These are phyloP conservation scores for Xylariales sp. DNA, from an alignment of 2,329 filamentous ascomycete genomes.

Conservation along the genomic window DNA sequence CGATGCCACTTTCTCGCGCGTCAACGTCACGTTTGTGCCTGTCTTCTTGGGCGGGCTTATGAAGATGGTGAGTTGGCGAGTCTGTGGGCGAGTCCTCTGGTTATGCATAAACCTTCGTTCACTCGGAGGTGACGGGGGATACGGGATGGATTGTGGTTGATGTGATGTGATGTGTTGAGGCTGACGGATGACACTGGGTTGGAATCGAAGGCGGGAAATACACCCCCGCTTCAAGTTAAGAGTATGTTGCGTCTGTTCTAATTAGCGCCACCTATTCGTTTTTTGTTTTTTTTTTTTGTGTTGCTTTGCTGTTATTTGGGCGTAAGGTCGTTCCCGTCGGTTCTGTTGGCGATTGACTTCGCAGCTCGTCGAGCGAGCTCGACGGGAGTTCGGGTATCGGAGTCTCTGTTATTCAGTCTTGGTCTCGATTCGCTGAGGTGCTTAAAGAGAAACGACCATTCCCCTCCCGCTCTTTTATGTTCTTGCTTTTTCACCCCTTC, in stretches of 20 bases:
- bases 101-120: no score
- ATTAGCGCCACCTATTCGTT: not conserved
- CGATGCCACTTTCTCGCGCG: conserved; percentile 46
- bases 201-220: conserved; percentile 49
- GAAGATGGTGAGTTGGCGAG: conserved; percentile 47
- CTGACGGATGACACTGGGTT: no score
- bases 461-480: not conserved
- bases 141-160: no score
- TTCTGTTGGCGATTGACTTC: not conserved
- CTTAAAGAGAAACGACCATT: not conserved
- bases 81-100: no score
- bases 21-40: conserved; percentile 52
- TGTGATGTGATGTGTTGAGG: no score
- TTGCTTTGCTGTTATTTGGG: not conserved
- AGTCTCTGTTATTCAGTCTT: not conserved
- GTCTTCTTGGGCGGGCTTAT: conserved; percentile 55
- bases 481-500: not conserved
- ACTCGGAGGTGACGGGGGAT: no score
- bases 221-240: conserved; percentile 52
- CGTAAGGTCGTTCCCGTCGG: not conserved
- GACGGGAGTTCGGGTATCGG: not conserved
- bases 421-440: not conserved
- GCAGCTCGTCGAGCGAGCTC: not conserved
- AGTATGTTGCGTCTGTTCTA: conserved; percentile 45
- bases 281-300: not conserved